phyloP scores from a whole-genome alignment of 306 rosid species.

The Prunus campanulata region DNA sequence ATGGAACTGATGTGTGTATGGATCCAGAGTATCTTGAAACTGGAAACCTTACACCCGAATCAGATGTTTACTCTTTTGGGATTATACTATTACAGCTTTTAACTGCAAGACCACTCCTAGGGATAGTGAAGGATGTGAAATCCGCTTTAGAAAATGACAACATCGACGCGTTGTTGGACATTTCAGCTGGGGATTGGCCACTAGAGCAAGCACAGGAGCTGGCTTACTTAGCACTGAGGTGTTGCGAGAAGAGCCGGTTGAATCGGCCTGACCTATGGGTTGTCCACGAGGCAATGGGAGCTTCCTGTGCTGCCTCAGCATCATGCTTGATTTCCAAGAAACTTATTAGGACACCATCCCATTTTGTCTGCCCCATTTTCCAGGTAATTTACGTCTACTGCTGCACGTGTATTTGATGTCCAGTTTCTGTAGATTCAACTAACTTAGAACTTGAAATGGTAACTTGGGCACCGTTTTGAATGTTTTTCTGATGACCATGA shows the following conservation, averaged over 20 bases:
- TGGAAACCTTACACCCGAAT: conserved; percentile 61
- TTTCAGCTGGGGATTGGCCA: conserved; percentile 96
- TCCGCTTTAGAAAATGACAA: conserved; percentile 62
- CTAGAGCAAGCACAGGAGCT: conserved; percentile 52
- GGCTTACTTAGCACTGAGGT: conserved; percentile 73
- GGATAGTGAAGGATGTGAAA: conserved; percentile 60
- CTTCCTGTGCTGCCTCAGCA: conserved; percentile 45
- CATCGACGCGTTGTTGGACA: conserved; percentile 58
- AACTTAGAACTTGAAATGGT: too few species aligned
- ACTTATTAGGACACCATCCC: conserved; percentile 69
- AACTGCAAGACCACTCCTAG: conserved; percentile 61
- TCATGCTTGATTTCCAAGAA: conserved; percentile 51
- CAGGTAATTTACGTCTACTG: conserved; percentile 56
- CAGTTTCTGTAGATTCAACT: neutral
- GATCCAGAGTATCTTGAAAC: conserved; percentile 73
- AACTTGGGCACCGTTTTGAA: neutral
- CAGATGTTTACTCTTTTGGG: conserved; percentile 87
- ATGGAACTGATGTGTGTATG: conserved; percentile 44
- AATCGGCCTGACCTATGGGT: conserved; percentile 68
- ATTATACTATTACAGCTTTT: conserved; percentile 60
- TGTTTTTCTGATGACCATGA: neutral
- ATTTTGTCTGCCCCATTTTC: conserved; percentile 88
- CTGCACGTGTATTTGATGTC: neutral
- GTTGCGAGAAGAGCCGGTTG: conserved; percentile 49
- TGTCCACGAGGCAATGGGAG: conserved; percentile 66